Evolutionary conservation across 208 protist genomes (phyloP).

Genomic region (Trypanosoma lewisi): DNA sequence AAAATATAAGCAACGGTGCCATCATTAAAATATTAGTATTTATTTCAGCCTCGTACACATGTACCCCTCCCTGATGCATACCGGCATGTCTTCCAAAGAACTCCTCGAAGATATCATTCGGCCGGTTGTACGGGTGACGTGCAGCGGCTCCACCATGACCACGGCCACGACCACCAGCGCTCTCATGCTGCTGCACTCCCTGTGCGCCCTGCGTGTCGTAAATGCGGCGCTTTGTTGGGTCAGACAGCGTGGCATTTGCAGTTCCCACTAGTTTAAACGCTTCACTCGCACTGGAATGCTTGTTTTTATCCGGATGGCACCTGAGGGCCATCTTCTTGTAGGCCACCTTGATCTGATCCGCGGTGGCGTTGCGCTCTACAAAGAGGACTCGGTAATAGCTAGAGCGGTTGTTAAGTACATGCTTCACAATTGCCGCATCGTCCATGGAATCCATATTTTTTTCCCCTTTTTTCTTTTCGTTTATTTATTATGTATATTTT

Average conservation of each 20-base stretch:
- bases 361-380: conserved; percentile 49
- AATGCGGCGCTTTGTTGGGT: conserved; percentile 72
- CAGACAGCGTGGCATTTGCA: conserved; percentile 68
- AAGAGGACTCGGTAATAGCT: conserved; percentile 87
- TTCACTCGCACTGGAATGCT: conserved; percentile 66
- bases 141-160: conserved; percentile 23
- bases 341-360: conserved; percentile 70
- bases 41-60: conserved; percentile 34
- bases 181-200: conserved; percentile 84
- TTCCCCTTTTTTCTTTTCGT: background rate
- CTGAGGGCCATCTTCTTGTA: conserved; percentile 89
- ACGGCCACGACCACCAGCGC: conserved; percentile 22
- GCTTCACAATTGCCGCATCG: conserved; percentile 64
- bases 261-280: conserved; percentile 89
- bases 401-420: conserved; percentile 67
- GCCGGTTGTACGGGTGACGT: conserved; percentile 11
- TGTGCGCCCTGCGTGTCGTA: conserved; percentile 81
- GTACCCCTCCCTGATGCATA: conserved; percentile 6
- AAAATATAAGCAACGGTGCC: conserved; percentile 64
- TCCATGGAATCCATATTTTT: conserved; percentile 59
- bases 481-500: conserved; percentile 3
- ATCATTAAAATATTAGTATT: conserved; percentile 59
- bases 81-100: conserved; percentile 43
- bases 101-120: conserved; percentile 70
- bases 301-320: conserved; percentile 93